Evolutionary conservation across 2,329 filamentous ascomycete genomes (phyloP).

Genomic region (Penicillium verrucosum): DNA sequence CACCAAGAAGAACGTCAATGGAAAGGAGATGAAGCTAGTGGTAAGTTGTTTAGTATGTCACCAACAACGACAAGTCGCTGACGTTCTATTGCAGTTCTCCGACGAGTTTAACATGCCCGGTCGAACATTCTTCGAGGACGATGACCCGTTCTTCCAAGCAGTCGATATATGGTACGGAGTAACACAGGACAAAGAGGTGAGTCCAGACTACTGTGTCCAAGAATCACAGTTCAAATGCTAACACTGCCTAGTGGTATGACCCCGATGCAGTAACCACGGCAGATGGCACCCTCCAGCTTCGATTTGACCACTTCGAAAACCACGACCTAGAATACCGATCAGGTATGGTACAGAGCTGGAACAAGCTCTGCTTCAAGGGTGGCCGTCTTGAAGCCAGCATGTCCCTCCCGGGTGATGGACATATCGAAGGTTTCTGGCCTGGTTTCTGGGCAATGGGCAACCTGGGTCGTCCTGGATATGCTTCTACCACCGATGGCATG

Average conservation of each 20-base stretch:
- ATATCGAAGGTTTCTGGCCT: conserved; percentile 69
- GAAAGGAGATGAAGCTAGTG: conserved; percentile 61
- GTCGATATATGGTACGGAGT: conserved; percentile 71
- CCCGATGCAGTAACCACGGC: conserved; percentile 63
- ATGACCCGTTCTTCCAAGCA: conserved; percentile 66
- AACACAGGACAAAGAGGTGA: conserved; percentile 64
- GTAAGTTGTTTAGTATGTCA: conserved; percentile 37
- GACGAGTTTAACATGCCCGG: conserved; percentile 68
- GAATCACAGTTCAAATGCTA: background rate
- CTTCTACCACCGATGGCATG: conserved; percentile 67
- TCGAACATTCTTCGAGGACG: conserved; percentile 67
- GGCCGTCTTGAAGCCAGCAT: conserved; percentile 68
- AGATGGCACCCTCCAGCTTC: conserved; percentile 61
- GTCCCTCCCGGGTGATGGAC: conserved; percentile 64
- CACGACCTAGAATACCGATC: conserved; percentile 66
- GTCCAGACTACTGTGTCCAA: conserved; percentile 3
- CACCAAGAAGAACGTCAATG: conserved; percentile 56
- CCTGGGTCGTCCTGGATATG: conserved; percentile 65
- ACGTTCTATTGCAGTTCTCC: conserved; percentile 51
- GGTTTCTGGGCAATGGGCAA: conserved; percentile 77
- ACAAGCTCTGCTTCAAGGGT: conserved; percentile 69
- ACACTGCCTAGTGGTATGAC: conserved; percentile 60
- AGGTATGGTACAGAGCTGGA: conserved; percentile 74
- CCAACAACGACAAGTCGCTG: background rate
- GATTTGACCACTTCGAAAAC: conserved; percentile 63